These are phyloP conservation scores for Aspergillus wentii DNA, from an alignment of 495 filamentous ascomycete species.

Conservation along the genomic window DNA sequence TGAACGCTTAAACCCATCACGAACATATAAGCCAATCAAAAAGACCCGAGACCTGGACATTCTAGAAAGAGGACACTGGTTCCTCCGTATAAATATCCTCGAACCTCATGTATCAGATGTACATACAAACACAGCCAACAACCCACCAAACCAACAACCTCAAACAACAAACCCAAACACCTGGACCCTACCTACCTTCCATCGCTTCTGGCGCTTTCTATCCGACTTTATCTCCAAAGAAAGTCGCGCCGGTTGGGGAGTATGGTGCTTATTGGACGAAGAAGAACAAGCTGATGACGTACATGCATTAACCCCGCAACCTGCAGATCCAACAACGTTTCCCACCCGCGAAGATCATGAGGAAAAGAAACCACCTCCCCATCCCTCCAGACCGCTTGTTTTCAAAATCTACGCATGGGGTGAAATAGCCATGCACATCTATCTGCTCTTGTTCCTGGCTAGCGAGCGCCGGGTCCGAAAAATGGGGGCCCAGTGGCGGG, in stretches of 20 bases:
- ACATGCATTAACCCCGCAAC: constrained; percentile 12
- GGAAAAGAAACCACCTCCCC: not conserved
- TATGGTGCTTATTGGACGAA: constrained; percentile 46
- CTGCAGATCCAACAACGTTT: not conserved
- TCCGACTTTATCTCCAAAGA: constrained; percentile 48
- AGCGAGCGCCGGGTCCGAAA: constrained; percentile 52
- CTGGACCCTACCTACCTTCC: too few relatives aligned
- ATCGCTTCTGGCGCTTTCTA: constrained; percentile 58
- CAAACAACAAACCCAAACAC: constrained; percentile 1
- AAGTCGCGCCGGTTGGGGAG: constrained; percentile 64
- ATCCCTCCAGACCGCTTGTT: constrained; percentile 12
- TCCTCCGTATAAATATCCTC: constrained; percentile 39
- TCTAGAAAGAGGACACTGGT: constrained; percentile 69
- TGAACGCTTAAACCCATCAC: constrained; percentile 40
- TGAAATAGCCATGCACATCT: constrained; percentile 54
- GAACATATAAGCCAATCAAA: constrained; percentile 46
- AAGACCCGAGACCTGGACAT: constrained; percentile 46
- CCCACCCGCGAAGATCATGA: not conserved
- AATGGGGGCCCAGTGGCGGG: constrained; percentile 55
- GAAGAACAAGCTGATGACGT: too few relatives aligned
- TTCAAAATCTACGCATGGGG: constrained; percentile 67
- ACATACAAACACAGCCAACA: too few relatives aligned
- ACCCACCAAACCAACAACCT: not conserved
- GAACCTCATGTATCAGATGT: too few relatives aligned
- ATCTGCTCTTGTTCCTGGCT: constrained; percentile 58